Evolutionary conservation across 2,329 filamentous ascomycete species (phyloP).

Genomic region (Elsinoe australis): DNA sequence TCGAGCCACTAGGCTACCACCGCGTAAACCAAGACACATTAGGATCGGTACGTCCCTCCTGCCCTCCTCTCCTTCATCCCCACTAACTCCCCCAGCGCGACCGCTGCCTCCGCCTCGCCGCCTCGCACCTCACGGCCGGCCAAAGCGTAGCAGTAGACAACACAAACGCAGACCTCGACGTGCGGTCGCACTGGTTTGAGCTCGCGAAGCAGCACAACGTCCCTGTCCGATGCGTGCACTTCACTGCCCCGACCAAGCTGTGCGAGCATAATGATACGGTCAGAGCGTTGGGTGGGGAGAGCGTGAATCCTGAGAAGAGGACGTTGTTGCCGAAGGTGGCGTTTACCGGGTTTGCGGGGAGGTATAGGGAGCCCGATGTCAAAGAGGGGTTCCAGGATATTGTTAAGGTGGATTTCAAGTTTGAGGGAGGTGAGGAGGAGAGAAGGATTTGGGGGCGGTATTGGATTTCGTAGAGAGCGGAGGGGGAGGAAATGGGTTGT

Average conservation of each 20-base stretch:
- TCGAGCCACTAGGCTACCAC: slow-evolving; percentile 71
- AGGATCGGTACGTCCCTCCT: slow-evolving; percentile 52
- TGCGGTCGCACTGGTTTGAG: slow-evolving; percentile 67
- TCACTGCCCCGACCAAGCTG: slow-evolving; percentile 62
- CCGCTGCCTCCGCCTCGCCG: slow-evolving; percentile 63
- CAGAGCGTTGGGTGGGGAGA: slow-evolving; percentile 49
- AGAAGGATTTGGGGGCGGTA: slow-evolving; percentile 66
- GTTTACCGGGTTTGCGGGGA: slow-evolving; percentile 65
- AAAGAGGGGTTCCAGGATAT: slow-evolving; percentile 83
- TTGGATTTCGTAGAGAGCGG: slow-evolving; percentile 48
- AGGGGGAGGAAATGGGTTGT: neutral
- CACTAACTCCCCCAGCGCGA: slow-evolving; percentile 45
- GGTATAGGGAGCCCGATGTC: slow-evolving; percentile 63
- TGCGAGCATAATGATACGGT: slow-evolving; percentile 84
- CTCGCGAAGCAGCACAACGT: slow-evolving; percentile 63
- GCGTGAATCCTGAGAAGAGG: slow-evolving; percentile 74
- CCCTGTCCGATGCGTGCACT: slow-evolving; percentile 77
- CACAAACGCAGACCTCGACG: slow-evolving; percentile 80
- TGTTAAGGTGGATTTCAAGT: slow-evolving; percentile 64
- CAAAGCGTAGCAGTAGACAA: slow-evolving; percentile 78
- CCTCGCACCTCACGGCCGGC: slow-evolving; percentile 55
- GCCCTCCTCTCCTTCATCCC: slow-evolving; percentile 22
- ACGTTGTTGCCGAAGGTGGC: slow-evolving; percentile 67
- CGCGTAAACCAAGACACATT: slow-evolving; percentile 86
- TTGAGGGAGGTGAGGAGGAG: slow-evolving; percentile 61